Base-by-base conservation (phyloP, 768 basidiomycete species). In the Phlebiopsis gigantea region DNA sequence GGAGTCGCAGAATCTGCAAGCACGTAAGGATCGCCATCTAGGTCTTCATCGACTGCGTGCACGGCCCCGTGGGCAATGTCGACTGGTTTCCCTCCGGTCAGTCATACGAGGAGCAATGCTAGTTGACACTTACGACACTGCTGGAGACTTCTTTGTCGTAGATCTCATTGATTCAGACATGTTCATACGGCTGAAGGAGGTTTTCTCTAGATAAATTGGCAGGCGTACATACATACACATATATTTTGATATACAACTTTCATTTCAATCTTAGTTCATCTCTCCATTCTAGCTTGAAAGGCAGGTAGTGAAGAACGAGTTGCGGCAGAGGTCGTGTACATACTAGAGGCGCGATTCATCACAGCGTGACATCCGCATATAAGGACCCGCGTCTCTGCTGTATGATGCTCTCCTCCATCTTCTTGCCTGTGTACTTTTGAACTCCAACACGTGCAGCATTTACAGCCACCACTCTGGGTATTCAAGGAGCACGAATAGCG, bases 111-210 rank as follows among this genome's bases (percentile, higher is more conserved):
- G 56, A 14, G 56, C 49, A 7, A 14, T 57, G 21, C 22, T 57
- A 25, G 49, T 34, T 10, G 50, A 57, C 9, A 42, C 31, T n/a
- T 46, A 39, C 8, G 25, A 24, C 12, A 28, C 26, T 2, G 6
- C 3, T 3, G 28, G 21, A 8, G 50, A 52, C 25, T 52, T 29
- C 43, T 52, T 57, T 34, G 50, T 39, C 6, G 30, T 57, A 15
- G 56, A 57, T 34, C 17, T 52, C 24, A 49, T 57, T 12, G 56
- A 57, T 24, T 44, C 49, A 2, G 56, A 57, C 25, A 34, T 34
- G 53, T 57, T 41, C 61, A 31, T 25, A 5, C 53, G 45, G 2
- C n/a, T 44, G 10, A 28, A 45, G 19, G 29, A 29, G 5, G 46
- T 55, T 3, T 61, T 58, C 47, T 34, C n/a, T n/a, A n/a, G n/a